phyloP scores from a whole-genome alignment of 192 early-diverging fungal species.

The Podila epigama region DNA sequence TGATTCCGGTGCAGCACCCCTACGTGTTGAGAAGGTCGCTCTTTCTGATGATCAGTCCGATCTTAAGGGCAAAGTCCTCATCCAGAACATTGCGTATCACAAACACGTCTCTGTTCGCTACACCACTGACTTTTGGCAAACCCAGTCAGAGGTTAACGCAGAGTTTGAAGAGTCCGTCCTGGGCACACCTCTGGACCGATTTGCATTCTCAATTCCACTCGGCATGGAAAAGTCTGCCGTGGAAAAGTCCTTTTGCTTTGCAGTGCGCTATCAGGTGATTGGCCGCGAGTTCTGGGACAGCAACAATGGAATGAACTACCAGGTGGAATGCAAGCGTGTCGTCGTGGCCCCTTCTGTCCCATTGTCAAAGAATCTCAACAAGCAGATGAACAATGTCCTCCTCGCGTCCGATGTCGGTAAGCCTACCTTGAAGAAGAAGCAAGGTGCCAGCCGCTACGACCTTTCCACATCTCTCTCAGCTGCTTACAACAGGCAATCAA shows the following conservation, averaged over 20 bases:
- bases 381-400: constrained; percentile 29
- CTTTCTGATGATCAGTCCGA: constrained; percentile 58
- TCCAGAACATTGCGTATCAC: constrained; percentile 87
- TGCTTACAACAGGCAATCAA: constrained; percentile 24
- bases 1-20: constrained; percentile 45
- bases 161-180: constrained; percentile 65
- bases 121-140: constrained; percentile 84
- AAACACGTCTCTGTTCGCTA: constrained; percentile 84
- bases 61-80: constrained; percentile 72
- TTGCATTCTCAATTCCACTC: constrained; percentile 67
- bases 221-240: constrained; percentile 44
- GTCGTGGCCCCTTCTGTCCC: constrained; percentile 2
- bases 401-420: constrained; percentile 14
- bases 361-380: constrained; percentile 8
- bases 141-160: constrained; percentile 71
- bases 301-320: constrained; percentile 88
- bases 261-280: constrained; percentile 73
- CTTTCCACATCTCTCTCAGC: constrained; percentile 19
- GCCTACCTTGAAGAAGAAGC: constrained; percentile 23
- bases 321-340: constrained; percentile 58
- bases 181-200: constrained; percentile 73
- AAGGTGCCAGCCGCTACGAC: constrained; percentile 23
- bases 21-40: constrained; percentile 66
- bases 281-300: constrained; percentile 92
- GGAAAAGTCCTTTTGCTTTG: constrained; percentile 64